Evolutionary conservation across 805 yeast genomes (phyloP), one percentile per base, ranked within the genome.

Genomic region (Kazachstania viticola): DNA sequence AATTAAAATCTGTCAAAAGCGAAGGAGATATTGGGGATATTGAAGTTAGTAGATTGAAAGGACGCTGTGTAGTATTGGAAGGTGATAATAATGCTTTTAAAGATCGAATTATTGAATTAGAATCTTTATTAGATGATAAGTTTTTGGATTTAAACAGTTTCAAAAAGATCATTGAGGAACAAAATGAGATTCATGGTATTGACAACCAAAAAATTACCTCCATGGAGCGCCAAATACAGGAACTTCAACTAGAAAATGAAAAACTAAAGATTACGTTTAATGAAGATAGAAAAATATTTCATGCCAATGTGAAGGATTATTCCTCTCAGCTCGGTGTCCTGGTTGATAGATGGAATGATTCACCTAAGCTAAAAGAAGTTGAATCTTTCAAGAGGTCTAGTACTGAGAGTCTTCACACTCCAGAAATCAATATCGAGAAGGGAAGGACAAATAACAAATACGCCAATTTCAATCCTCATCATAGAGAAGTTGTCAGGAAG

Each of bases 101-200:
- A 23, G 58, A 60, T 9, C 67, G 67, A 38, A 37, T 67, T 12
- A 47, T 36, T 1, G 65, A 67, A 19, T 61, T 73, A 33, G 73
- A 75, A 43, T 66, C 73, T 3, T 58, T 74, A 30, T 64, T 75
- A 58, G 59, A 58, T 13, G 62, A 67, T 25, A 73, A 73, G 44
- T 60, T 75, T 34, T 51, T 67, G 8, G 73, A 73, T 34, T 56
- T 75, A 21, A 58, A 64, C 9, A 63, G 63, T 14, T 53, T 79
- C 47, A 78, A 77, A 44, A 55, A 60, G 14, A 47, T 79, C 16
- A 64, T 79, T 18, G 65, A 69, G 41, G 52, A 56, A 5, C 85
- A 74, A 51, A 69, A 69, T 33, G 56, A 51, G 3, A 55, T 62
- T 39, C 64, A 75, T 27, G 57, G 54, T 2, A 64, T 65, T 37